Conservation (phyloP, 2,329 filamentous ascomycete species). For the Byssothecium circinans region DNA sequence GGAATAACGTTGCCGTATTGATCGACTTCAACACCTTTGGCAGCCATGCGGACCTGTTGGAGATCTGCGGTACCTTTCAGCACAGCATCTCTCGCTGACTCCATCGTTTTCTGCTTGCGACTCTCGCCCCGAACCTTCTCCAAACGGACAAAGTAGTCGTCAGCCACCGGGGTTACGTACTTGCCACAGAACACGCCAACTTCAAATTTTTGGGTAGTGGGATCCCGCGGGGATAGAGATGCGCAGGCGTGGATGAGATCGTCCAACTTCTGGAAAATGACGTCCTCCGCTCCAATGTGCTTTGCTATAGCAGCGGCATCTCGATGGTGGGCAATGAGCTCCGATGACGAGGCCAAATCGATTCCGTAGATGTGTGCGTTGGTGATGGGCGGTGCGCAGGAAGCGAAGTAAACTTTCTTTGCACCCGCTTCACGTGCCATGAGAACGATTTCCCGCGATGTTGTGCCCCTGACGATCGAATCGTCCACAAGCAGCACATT, state of each 20-base stretch:
- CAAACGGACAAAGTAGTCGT: constrained; percentile 80
- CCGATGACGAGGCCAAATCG: constrained; percentile 67
- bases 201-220: constrained; percentile 70
- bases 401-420: constrained; percentile 78
- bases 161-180: constrained; percentile 78
- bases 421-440: constrained; percentile 88
- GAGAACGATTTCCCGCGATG: constrained; percentile 73
- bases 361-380: constrained; percentile 88
- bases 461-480: constrained; percentile 85
- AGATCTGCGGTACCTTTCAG: constrained; percentile 63
- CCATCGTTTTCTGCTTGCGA: constrained; percentile 66
- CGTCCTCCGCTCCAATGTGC: constrained; percentile 72
- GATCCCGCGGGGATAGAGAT: constrained; percentile 64
- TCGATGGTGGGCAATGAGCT: constrained; percentile 72
- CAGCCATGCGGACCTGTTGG: constrained; percentile 63
- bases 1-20: constrained; percentile 60
- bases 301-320: constrained; percentile 62
- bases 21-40: constrained; percentile 62
- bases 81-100: constrained; percentile 66
- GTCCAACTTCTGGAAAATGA: constrained; percentile 75
- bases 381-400: constrained; percentile 78
- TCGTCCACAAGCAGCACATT: constrained; percentile 87
- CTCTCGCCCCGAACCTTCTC: constrained; percentile 71
- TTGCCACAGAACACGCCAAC: constrained; percentile 89
- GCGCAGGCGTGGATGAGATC: constrained; percentile 81